Evolutionary conservation across 2,329 filamentous ascomycete genomes (phyloP).

Genomic region (Aspergillus ruber): DNA sequence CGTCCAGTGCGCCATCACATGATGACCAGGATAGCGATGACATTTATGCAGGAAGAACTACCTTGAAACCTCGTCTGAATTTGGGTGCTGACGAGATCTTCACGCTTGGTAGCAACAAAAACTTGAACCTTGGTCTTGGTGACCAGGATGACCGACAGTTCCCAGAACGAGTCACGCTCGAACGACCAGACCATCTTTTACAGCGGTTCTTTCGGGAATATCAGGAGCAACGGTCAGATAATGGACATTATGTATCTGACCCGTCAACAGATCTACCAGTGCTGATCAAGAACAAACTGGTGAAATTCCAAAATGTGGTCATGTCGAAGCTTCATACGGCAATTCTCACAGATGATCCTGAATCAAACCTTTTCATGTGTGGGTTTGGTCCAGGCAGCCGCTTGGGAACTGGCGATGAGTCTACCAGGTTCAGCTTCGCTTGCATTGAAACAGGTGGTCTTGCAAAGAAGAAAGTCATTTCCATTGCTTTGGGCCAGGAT

Average conservation of each 20-base stretch:
- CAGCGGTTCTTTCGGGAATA: conserved; percentile 67
- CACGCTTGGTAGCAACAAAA: conserved; percentile 94
- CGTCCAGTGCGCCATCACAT: conserved; percentile 22
- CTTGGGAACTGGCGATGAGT: conserved; percentile 82
- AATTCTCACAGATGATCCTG: conserved; percentile 76
- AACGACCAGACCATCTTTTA: conserved; percentile 70
- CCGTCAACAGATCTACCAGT: conserved; percentile 59
- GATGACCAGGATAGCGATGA: conserved; percentile 49
- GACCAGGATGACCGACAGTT: conserved; percentile 93
- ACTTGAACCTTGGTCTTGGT: conserved; percentile 85
- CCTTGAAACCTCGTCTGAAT: conserved; percentile 28
- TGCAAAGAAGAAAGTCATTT: conserved; percentile 63
- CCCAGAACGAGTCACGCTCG: conserved; percentile 73
- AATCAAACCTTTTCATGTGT: conserved; percentile 87
- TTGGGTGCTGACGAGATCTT: conserved; percentile 76
- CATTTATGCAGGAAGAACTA: conserved; percentile 14
- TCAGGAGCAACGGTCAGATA: conserved; percentile 36
- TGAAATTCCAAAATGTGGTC: conserved; percentile 72
- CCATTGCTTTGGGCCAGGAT: conserved; percentile 83
- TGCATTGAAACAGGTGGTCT: conserved; percentile 72
- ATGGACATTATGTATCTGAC: conserved; percentile 20
- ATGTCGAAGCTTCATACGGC: conserved; percentile 91
- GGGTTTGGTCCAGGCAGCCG: conserved; percentile 87
- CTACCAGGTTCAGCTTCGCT: conserved; percentile 77
- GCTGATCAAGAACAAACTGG: conserved; percentile 62